phyloP scores from a whole-genome alignment of 306 rosid genomes.

The Quillaja saponaria region DNA sequence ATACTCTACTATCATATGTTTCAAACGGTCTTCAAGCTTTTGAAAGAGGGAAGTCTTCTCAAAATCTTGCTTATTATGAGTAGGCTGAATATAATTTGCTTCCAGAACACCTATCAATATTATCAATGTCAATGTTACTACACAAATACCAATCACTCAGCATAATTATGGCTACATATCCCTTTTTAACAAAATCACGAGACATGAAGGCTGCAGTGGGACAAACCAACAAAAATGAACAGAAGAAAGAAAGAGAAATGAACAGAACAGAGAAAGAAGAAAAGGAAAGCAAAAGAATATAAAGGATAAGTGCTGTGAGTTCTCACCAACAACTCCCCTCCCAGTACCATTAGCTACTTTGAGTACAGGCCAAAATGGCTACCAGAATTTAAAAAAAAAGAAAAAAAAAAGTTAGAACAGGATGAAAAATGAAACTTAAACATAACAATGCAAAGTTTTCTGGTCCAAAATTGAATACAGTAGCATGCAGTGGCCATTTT shows the following conservation, averaged over 20 bases:
- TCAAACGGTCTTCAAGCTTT: slow-evolving; percentile 51
- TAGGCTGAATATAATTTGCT: slow-evolving; percentile 55
- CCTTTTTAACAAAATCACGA: neutral
- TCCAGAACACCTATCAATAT: slow-evolving; percentile 54
- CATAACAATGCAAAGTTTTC: neutral
- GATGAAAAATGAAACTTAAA: neutral
- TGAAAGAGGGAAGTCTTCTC: slow-evolving; percentile 52
- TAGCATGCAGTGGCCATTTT: too few species aligned
- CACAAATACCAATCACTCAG: neutral
- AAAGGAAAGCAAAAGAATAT: too few species aligned
- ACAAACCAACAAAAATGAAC: too few species aligned
- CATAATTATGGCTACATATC: neutral
- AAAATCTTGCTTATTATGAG: slow-evolving; percentile 63
- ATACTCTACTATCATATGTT: slow-evolving; percentile 50
- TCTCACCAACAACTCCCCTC: slow-evolving; percentile 52
- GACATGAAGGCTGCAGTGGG: neutral
- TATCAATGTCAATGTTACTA: too few species aligned
- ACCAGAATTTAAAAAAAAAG: too few species aligned
- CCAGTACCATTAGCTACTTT: slow-evolving; percentile 29
- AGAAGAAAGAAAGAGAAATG: too few species aligned
- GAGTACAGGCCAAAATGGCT: slow-evolving; percentile 58
- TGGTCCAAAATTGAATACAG: too few species aligned
- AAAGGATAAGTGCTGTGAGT: too few species aligned
- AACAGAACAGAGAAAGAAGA: too few species aligned
- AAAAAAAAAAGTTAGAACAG: neutral